Base-by-base conservation (phyloP, 2,329 filamentous ascomycete species). In the Fusarium sp. region DNA sequence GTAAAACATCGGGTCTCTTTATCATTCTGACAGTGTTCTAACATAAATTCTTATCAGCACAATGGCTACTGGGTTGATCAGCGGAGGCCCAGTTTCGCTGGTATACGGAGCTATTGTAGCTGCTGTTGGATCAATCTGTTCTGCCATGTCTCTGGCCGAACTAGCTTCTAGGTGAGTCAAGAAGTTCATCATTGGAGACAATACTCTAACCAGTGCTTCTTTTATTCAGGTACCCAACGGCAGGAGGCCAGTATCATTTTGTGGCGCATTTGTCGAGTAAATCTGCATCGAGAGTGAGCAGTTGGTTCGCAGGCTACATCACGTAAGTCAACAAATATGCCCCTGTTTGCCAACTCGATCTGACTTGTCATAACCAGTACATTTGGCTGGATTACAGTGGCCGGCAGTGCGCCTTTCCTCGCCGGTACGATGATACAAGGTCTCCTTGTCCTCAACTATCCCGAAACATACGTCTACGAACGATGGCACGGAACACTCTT, bases 61-160 rank as follows among this genome's bases (percentile, higher is more conserved):
- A 26, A 57, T 72, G 5, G 63, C 59, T n/a, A 42, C 69, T 1
- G 69, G 69, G 1, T 24, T 72, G 1, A 34, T 72, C 1, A 62
- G 65, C 1, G 69, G 69, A 14, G 69, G 69, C 0, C 57, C 62
- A 10, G 69, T 72, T 0, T 58, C 69, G 2, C 60, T 72, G 10
- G 34, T 72, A 3, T 72, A 72, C 8, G 69, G 69, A 0, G 39
- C 59, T 1, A 57, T 70, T 2, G 39, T 66, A 1, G 68, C 62
- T 3, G 57, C 65, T 14, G 1, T 62, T 2, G 69, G 69, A 2
- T 66, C 65, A 1, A 17, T 67, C 21, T 71, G 65, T 3, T 47
- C 63, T n/a, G 64, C 69, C n/a, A 62, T 71, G 56, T 71, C 69
- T 8, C 62, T 71, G 1, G 65, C 68, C 1, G 68, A 71, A 17